phyloP scores from a whole-genome alignment of 83 land plant species.

The Diphasiastrum complanatum region DNA sequence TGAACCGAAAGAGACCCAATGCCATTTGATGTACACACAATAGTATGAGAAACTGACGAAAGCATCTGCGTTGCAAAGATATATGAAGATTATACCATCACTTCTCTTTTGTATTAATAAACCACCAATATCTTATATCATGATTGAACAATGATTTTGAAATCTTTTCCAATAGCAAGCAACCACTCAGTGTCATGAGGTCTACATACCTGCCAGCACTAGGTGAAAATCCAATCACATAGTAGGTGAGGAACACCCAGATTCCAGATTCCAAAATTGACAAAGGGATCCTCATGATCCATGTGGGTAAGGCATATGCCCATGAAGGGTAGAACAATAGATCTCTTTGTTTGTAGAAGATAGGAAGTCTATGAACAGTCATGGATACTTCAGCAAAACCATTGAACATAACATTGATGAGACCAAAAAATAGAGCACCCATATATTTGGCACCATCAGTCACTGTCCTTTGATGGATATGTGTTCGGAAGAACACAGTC shows the following conservation, averaged over 20 bases:
- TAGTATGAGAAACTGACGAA: background rate
- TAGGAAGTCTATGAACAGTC: background rate
- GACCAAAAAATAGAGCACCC: constrained; percentile 1
- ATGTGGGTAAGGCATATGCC: background rate
- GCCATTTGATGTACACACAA: constrained; percentile 9
- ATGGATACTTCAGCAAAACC: background rate
- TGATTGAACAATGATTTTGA: too few relatives aligned
- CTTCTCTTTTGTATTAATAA: too few relatives aligned
- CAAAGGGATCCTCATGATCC: background rate
- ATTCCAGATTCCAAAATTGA: background rate
- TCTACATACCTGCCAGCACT: constrained; percentile 6
- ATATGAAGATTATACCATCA: too few relatives aligned
- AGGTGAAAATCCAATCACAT: constrained; percentile 1
- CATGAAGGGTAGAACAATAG: background rate
- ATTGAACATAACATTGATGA: constrained; percentile 9
- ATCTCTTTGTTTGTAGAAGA: constrained; percentile 8
- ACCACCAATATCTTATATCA: too few relatives aligned
- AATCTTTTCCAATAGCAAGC: too few relatives aligned
- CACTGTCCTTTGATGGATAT: background rate
- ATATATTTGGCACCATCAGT: background rate
- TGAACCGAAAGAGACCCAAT: constrained; percentile 8
- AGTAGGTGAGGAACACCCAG: background rate
- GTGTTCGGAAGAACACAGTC: background rate
- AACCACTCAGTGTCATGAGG: too few relatives aligned
- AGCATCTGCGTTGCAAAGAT: constrained; percentile 12